Conservation (phyloP, 805 yeast genomes). For the Blastobotrys terrestris region DNA sequence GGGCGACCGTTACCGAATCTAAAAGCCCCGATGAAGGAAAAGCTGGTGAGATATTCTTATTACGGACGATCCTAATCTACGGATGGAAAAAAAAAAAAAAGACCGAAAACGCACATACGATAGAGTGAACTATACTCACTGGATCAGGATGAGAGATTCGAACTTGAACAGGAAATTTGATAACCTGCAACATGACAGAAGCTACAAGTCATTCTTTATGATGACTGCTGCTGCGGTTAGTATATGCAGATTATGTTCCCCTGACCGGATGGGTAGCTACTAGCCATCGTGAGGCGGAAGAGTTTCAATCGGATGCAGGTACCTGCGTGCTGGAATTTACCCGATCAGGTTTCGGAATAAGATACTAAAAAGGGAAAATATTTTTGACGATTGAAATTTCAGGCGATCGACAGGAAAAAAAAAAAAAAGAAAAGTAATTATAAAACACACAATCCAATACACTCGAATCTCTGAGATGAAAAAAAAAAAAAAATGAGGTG, state of each 20-base stretch:
- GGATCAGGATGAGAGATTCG: neutral
- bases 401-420: neutral
- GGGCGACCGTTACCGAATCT: neutral
- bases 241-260: no score
- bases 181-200: neutral
- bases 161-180: neutral
- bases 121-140: neutral
- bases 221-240: no score
- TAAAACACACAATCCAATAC: no score
- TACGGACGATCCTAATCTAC: neutral
- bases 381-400: neutral
- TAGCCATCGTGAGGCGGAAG: neutral
- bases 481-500: neutral
- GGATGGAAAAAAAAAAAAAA: neutral
- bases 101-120: neutral
- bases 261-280: neutral
- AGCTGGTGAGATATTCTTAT: neutral
- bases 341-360: neutral
- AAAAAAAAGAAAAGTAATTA: slow-evolving; percentile 2
- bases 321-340: neutral
- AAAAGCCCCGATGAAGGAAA: neutral
- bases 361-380: neutral
- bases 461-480: no score
- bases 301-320: neutral
- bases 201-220: neutral